phyloP scores from a whole-genome alignment of 306 rosid genomes.

The Quercus dentata region DNA sequence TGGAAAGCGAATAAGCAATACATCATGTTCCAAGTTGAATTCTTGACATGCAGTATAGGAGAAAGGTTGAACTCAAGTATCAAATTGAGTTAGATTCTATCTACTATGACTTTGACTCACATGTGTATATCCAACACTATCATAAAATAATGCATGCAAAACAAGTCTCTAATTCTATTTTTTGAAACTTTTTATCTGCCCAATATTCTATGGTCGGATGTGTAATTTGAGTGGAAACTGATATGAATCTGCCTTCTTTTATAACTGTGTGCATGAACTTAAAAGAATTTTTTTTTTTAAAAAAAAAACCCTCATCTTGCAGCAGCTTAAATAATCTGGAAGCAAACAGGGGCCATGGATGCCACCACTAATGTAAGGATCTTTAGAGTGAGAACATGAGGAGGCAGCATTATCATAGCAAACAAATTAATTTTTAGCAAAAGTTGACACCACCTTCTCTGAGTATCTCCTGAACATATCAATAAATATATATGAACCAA shows the following conservation, averaged over 20 bases:
- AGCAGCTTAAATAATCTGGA: not conserved
- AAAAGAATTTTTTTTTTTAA: too few relatives aligned
- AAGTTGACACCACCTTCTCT: constrained; percentile 52
- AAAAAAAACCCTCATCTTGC: too few relatives aligned
- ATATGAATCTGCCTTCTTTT: not conserved
- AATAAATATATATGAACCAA: constrained; percentile 70
- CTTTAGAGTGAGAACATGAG: constrained; percentile 8
- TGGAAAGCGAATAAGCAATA: too few relatives aligned
- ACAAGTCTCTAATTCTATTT: not conserved
- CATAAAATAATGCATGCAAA: not conserved
- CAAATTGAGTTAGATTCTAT: too few relatives aligned
- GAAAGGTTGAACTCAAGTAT: too few relatives aligned
- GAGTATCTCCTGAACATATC: constrained; percentile 54
- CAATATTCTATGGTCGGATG: not conserved
- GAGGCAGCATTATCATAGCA: constrained; percentile 12
- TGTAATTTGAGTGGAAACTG: not conserved
- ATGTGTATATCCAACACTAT: too few relatives aligned
- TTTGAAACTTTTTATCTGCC: not conserved
- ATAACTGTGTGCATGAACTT: not conserved
- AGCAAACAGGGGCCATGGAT: too few relatives aligned
- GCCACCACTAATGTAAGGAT: not conserved
- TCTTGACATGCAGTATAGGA: too few relatives aligned
- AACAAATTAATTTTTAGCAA: constrained; percentile 9
- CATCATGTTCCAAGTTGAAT: too few relatives aligned
- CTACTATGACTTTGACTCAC: too few relatives aligned